Conservation (phyloP, 257 asterid genomes). For the Solanum habrochaites region DNA sequence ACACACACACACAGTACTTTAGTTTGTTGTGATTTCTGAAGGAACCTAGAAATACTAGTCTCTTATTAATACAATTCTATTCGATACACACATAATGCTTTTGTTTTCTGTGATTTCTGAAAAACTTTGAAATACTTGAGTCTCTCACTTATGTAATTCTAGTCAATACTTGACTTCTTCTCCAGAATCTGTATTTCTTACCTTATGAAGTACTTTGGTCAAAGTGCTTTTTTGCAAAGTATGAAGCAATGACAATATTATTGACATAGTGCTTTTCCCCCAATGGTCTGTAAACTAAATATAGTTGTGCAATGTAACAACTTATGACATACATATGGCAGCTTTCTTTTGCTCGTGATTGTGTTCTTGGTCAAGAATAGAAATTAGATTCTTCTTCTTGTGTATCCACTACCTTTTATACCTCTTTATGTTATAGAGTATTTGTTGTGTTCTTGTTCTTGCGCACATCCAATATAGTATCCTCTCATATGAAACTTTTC, state of each 20-base stretch:
- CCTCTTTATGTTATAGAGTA: background rate
- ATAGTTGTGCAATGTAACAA: background rate
- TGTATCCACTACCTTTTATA: background rate
- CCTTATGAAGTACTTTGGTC: background rate
- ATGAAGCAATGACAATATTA: background rate
- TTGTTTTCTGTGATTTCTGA: background rate
- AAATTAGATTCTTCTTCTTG: background rate
- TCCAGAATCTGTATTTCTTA: background rate
- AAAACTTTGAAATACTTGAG: background rate
- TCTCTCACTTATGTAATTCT: background rate
- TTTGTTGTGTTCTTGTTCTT: background rate
- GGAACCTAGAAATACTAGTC: background rate
- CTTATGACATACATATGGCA: background rate
- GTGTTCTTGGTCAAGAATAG: background rate
- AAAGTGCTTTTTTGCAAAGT: background rate
- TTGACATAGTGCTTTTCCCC: background rate
- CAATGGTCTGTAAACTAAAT: background rate
- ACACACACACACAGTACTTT: background rate
- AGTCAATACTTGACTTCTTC: background rate
- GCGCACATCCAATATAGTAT: background rate
- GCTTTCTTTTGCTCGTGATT: background rate
- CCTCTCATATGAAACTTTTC: constrained; percentile 7
- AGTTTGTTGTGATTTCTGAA: background rate
- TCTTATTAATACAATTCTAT: background rate
- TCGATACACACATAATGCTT: background rate